Evolutionary conservation across 306 rosid species (phyloP), one percentile per base, ranked within the genome.

Genomic region (Biancaea sappan): DNA sequence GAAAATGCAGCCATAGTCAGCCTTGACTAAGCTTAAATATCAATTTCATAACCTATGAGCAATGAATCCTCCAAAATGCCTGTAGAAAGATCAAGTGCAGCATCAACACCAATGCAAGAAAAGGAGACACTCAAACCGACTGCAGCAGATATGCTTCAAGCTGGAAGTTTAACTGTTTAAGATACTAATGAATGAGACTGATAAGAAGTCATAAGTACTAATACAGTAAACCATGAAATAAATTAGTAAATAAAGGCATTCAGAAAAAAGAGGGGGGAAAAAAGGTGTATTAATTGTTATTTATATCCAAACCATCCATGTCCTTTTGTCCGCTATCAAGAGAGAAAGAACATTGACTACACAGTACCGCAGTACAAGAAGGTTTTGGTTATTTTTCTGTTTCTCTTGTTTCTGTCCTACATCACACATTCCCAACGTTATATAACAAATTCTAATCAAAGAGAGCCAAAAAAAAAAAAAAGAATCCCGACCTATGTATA

Each of bases 131-230:
- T 12, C 11, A 29, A 31, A 66, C 48, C 38, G 12, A 43, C 28
- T 41, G 21, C 15, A 54, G 50, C 19, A 40, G 48, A 43, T 10
- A 53, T 29, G 53, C 34, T 48, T 70, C 59, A 53, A 40, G 60
- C 8, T 24, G 48, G 43, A 29, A 66, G 53, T 73, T 64, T 31
- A 73, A 38, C 41, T 57, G 53, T 73, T 64, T 31, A 73, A 38
- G 50, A 51, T 47, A 59, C 18, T 38, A 57, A 59, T 67, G 58
- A 60, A 37, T 28, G 13, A 8, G 14, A 41, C 44, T 8, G 21
- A 28, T 11, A 57, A 29, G 22, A 24, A 14, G 12, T 56, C 19
- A 13, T 21, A 53, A 53, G 71, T 8, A 65, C 10, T 46, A 14
- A 65, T 26, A 22, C 32, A 54, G 57, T 54, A 18, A 22, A 21